Conservation (phyloP, 192 early-diverging fungal genomes). For the Cladochytrium replicatum region DNA sequence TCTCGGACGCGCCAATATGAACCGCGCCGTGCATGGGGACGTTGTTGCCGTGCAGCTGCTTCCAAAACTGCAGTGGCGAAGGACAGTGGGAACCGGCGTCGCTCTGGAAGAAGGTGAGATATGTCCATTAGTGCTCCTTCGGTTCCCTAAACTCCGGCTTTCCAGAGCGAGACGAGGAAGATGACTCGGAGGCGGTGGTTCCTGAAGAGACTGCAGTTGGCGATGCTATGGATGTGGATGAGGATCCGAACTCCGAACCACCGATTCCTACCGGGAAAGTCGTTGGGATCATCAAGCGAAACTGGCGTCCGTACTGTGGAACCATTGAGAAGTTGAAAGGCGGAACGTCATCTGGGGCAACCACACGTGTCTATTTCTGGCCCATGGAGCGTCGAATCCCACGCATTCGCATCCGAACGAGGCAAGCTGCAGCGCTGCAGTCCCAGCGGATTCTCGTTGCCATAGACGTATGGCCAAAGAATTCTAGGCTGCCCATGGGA, state of each 20-base stretch:
- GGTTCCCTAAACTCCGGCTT: neutral
- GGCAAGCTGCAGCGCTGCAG: conserved; percentile 67
- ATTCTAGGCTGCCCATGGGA: conserved; percentile 66
- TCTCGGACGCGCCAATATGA: conserved; percentile 71
- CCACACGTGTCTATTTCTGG: conserved; percentile 65
- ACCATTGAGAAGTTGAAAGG: conserved; percentile 67
- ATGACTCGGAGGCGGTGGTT: conserved; percentile 13
- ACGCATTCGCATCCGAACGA: conserved; percentile 84
- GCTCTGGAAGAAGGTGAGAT: conserved; percentile 57
- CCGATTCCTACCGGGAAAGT: conserved; percentile 72
- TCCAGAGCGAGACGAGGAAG: conserved; percentile 49
- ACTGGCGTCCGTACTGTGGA: conserved; percentile 91
- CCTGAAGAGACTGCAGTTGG: conserved; percentile 3
- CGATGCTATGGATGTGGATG: conserved; percentile 16
- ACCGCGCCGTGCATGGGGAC: conserved; percentile 89
- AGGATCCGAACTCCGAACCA: conserved; percentile 12
- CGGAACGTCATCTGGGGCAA: conserved; percentile 13
- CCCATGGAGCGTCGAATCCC: conserved; percentile 92
- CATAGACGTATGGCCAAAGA: conserved; percentile 81
- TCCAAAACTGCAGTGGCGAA: conserved; percentile 82
- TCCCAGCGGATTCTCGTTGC: conserved; percentile 86
- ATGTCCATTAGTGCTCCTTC: neutral
- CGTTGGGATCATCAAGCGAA: conserved; percentile 88
- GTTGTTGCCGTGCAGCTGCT: conserved; percentile 78
- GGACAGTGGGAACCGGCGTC: conserved; percentile 54